Base-by-base conservation (phyloP, 2,329 filamentous ascomycete genomes). In the Colletotrichum sp. region DNA sequence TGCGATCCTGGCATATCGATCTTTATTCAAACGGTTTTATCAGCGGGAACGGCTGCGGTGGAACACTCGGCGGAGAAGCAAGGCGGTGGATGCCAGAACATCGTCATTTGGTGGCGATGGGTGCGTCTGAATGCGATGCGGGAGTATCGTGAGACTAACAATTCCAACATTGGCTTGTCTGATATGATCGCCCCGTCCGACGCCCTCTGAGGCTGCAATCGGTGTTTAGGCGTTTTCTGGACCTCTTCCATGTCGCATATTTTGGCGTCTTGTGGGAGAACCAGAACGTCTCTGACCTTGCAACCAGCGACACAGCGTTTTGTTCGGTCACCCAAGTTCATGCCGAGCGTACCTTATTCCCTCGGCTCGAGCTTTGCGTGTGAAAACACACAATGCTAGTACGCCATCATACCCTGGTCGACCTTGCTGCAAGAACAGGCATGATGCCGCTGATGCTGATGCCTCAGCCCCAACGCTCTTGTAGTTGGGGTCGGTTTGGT, bases 1-100 rank as follows among this genome's bases (percentile, higher is more conserved):
- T 21, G 57, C 39, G 26, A 75, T 63, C 69, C 69, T 57, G 30
- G 72, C 39, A 60, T 30, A 67, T 75, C n/a, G 39, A 68, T 72
- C 69, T 72, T 72, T 69, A 24, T 72, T 67, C 63, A 24, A 68
- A 68, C 55, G 18, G 39, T 21, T 75, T 63, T 49, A 57, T 44
- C 69, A 59, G 69, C 69, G 69, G 63, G 32, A 76, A 69, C 62
- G 62, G 36, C 32, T 76, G 24, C 28, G 18, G 69, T 68, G 57
- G 63, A 69, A 64, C 69, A 34, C 21, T 21, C 6, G 39, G 57
- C 63, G 44, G 55, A 49, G 69, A 68, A 70, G 36, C 30, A 34
- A n/a, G 36, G 57, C 49, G 30, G 49, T 15, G 52, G 4, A 30
- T 39, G 21, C 15, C 60, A 16, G 36, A 55, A 21, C 21, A 62